These are phyloP conservation scores for Plantago lanceolata DNA, from an alignment of 305 asterid genomes.

Conservation along the genomic window DNA sequence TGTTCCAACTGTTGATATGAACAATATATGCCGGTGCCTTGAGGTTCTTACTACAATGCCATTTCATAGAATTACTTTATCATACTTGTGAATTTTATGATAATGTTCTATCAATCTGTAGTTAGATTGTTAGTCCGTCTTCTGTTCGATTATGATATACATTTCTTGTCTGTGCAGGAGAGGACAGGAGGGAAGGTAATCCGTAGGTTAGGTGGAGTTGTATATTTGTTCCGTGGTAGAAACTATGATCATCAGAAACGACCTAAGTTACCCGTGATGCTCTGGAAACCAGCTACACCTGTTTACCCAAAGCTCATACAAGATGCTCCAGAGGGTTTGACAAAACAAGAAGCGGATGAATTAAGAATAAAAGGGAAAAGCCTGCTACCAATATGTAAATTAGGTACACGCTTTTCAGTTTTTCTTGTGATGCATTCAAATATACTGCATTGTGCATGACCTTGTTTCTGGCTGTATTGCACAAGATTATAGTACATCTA, in stretches of 20 bases:
- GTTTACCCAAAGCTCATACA: conserved; percentile 95
- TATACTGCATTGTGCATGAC: too few species aligned
- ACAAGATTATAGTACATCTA: too few species aligned
- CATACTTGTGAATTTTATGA: not conserved
- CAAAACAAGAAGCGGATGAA: conserved; percentile 73
- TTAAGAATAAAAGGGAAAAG: conserved; percentile 63
- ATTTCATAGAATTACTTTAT: conserved; percentile 22
- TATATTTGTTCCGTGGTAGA: conserved; percentile 89
- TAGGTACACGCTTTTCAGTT: conserved; percentile 38
- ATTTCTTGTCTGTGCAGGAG: conserved; percentile 41
- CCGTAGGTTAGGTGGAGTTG: conserved; percentile 71
- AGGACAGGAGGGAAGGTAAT: conserved; percentile 80
- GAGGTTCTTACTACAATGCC: conserved; percentile 52
- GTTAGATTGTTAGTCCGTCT: not conserved
- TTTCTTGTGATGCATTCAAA: too few species aligned
- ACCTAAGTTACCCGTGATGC: conserved; percentile 79
- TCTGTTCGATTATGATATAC: conserved; percentile 1
- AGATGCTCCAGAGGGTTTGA: conserved; percentile 89
- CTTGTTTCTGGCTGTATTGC: too few species aligned
- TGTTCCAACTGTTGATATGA: conserved; percentile 92
- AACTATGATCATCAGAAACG: conserved; percentile 67
- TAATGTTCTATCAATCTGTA: not conserved
- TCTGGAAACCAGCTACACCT: conserved; percentile 98
- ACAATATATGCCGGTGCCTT: conserved; percentile 71
- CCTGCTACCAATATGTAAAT: conserved; percentile 72